Base-by-base conservation (phyloP, 164 flowering plant genomes). In the Nymphaea thermarum region DNA sequence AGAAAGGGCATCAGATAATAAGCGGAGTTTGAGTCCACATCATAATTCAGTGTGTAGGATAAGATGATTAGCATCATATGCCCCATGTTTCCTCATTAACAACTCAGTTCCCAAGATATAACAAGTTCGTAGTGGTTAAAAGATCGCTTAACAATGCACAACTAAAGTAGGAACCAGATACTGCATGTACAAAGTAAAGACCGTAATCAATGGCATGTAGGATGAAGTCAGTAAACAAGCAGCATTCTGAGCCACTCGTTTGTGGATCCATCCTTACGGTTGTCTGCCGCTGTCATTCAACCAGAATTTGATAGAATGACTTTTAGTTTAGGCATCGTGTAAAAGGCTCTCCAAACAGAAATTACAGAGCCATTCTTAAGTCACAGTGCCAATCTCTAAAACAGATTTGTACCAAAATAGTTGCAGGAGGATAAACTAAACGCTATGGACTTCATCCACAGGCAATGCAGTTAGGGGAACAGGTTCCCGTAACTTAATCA, bases 221-320 rank as follows among this genome's bases (percentile, higher is more conserved):
- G 91, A 83, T 80, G 85, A 82, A 75, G 78, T 77, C 74, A 86
- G 91, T 86, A 86, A 88, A 83, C 75, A 68, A 77, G 71, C 65
- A 68, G 81, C 75, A 70, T n/a, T 10, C 3, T 44, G 4, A 73
- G 65, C 83, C 84, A 74, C 66, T 65, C 76, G 71, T 80, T 87
- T 86, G 90, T 86, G 90, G 90, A 86, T 76, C 77, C 77, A 82
- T 82, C 84, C 64, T 87, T 84, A 84, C 88, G 90, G 90, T 86
- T 84, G 88, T 86, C 90, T 82, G 88, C 90, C 88, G 88, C 82
- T 79, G 85, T 88, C 82, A 65, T 25, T 66, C 51, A 51, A 45
- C 65, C 51, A 43, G 36, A 43, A 43, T 66, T 11, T 8, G 65
- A 43, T 45, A 41, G 41, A 55, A 63, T 25, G 76, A 76, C 87